phyloP scores from a whole-genome alignment of 176 grass and related monocot genomes.

The Paspalum notatum region DNA sequence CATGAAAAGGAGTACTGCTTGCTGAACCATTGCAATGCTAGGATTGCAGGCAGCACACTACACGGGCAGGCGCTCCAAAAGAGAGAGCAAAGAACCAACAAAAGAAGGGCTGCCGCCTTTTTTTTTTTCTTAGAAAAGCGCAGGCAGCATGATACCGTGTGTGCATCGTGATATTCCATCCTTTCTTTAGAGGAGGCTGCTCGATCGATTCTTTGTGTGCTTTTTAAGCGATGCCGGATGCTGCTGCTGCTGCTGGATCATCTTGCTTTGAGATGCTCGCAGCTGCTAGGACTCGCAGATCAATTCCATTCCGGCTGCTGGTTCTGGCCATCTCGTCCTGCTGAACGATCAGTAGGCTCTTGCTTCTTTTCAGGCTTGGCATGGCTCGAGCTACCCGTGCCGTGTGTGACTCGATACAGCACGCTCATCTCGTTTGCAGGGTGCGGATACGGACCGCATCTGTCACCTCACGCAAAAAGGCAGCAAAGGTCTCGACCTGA shows the following conservation, averaged over 20 bases:
- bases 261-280: constrained; percentile 21
- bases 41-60: neutral
- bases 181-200: constrained; percentile 43
- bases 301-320: neutral
- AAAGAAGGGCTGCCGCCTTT: constrained; percentile 1
- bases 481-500: neutral
- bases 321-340: neutral
- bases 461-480: neutral
- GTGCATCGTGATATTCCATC: constrained; percentile 21
- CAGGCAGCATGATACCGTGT: constrained; percentile 39
- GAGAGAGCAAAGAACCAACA: neutral
- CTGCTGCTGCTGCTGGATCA: too few species aligned
- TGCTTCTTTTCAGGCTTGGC: neutral
- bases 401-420: neutral
- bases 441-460: neutral
- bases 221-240: constrained; percentile 5
- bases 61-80: constrained; percentile 22
- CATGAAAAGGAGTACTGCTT: constrained; percentile 34
- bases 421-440: neutral
- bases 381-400: neutral
- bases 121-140: constrained; percentile 28
- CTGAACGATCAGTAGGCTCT: neutral
- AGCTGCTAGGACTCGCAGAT: neutral
- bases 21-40: neutral
- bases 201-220: constrained; percentile 11